Evolutionary conservation across 129 eudicot genomes (phyloP).

Genomic region (Flaveria bidentis): DNA sequence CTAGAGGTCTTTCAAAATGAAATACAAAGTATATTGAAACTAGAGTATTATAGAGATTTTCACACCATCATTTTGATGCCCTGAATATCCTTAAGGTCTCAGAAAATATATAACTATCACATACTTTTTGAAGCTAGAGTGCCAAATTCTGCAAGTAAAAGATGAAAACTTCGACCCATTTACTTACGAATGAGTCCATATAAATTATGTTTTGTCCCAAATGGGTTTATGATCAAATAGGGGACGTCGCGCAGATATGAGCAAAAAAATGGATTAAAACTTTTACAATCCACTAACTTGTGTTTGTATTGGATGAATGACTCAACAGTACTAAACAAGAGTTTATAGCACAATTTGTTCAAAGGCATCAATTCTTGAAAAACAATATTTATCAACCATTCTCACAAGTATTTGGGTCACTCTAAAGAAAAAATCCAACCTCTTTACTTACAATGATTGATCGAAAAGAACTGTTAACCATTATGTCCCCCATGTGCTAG

Average conservation of each 20-base stretch:
- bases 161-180: too few relatives aligned
- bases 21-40: neutral
- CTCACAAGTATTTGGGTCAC: constrained; percentile 15
- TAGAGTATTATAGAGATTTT: too few relatives aligned
- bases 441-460: constrained; percentile 23
- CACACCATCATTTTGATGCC: too few relatives aligned
- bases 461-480: constrained; percentile 23
- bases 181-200: neutral
- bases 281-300: neutral
- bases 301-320: neutral
- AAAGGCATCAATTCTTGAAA: neutral
- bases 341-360: neutral
- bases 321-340: neutral
- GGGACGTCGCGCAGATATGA: neutral
- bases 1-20: neutral
- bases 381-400: constrained; percentile 1
- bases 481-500: constrained; percentile 39
- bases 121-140: neutral
- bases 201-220: neutral
- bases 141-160: too few relatives aligned
- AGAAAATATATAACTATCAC: neutral
- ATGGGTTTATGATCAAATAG: neutral
- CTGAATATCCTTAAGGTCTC: too few relatives aligned
- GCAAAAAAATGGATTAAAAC: neutral
- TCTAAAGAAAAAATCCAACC: constrained; percentile 18